These are phyloP conservation scores for Colletotrichum sublineola DNA, from an alignment of 2,329 filamentous ascomycete genomes.

Conservation along the genomic window DNA sequence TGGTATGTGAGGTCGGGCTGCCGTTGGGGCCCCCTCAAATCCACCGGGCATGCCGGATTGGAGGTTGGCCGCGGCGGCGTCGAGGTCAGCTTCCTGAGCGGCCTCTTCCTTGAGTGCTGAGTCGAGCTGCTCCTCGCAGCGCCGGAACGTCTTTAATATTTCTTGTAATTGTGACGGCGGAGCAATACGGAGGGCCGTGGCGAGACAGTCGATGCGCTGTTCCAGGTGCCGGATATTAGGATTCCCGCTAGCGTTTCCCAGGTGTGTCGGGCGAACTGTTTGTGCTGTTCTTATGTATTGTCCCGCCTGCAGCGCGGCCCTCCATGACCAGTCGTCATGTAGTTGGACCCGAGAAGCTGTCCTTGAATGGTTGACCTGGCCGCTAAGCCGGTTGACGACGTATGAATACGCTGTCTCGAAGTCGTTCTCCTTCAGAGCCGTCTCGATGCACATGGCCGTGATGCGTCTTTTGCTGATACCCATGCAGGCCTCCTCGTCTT, in stretches of 20 bases:
- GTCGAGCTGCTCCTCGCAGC: slow-evolving; percentile 83
- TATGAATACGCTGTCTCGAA: slow-evolving; percentile 92
- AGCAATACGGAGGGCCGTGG: slow-evolving; percentile 80
- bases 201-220: slow-evolving; percentile 84
- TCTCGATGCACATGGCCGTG: slow-evolving; percentile 84
- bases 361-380: slow-evolving; percentile 46
- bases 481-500: slow-evolving; percentile 47
- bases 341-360: slow-evolving; percentile 46
- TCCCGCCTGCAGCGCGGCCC: slow-evolving; percentile 82
- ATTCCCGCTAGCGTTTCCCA: slow-evolving; percentile 71
- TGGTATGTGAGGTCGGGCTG: slow-evolving; percentile 50
- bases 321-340: slow-evolving; percentile 80
- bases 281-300: slow-evolving; percentile 73
- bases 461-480: slow-evolving; percentile 72
- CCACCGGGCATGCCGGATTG: slow-evolving; percentile 68
- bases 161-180: slow-evolving; percentile 78
- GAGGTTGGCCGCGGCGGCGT: slow-evolving; percentile 70
- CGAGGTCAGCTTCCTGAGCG: slow-evolving; percentile 78
- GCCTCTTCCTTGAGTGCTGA: slow-evolving; percentile 75
- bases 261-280: slow-evolving; percentile 69
- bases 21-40: slow-evolving; percentile 57
- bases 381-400: slow-evolving; percentile 76
- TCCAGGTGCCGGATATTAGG: slow-evolving; percentile 78
- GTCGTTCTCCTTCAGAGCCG: slow-evolving; percentile 80
- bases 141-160: slow-evolving; percentile 80